Base-by-base conservation (phyloP, 2,329 filamentous ascomycete genomes). In the Atkinsonella texensis region DNA sequence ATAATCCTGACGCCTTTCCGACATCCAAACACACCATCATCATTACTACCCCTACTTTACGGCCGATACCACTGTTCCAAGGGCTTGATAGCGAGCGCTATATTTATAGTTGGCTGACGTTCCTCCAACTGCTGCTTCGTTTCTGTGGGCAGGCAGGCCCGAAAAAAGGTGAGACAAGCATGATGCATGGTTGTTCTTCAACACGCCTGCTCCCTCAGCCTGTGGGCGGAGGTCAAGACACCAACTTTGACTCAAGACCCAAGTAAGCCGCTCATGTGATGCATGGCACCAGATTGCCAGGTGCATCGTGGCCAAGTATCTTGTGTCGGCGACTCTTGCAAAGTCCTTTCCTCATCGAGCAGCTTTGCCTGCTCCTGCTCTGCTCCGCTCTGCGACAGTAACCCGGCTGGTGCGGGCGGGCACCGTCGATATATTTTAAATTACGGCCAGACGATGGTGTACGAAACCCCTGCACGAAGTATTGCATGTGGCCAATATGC, bases 111-210 rank as follows among this genome's bases (percentile, higher is more conserved):
- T 38, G 13, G 40, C 31, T 43, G 11, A 17, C 28, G 40, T 5
- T 12, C 40, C 48, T 38, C 48, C 48, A 44, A 38, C 48, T 35
- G 20, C 39, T 41, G 15, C n/a, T 18, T 8, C 15, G 10, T 44
- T 20, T 44, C 20, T 44, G 20, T 44, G 42, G 42, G 18, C 39
- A 44, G 12, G 48, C 28, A 50, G 49, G 42, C 49, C 42, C 42
- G 42, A 47, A 23, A 23, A 47, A 39, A 51, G 15, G 44, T 51
- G 50, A 51, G 50, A 51, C 50, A 48, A 38, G 38, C 50, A 51
- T 51, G 50, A 48, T 44, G 50, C 50, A 46, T 51, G 46, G 49
- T 32, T 45, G 40, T 44, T 44, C 28, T 28, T 28, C 28, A 17
- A 48, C 17, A 18, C 7, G 31, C 20, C 7, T 28, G 5, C 46